phyloP scores from a whole-genome alignment of 768 basidiomycete genomes.

The Mycena epipterygia region DNA sequence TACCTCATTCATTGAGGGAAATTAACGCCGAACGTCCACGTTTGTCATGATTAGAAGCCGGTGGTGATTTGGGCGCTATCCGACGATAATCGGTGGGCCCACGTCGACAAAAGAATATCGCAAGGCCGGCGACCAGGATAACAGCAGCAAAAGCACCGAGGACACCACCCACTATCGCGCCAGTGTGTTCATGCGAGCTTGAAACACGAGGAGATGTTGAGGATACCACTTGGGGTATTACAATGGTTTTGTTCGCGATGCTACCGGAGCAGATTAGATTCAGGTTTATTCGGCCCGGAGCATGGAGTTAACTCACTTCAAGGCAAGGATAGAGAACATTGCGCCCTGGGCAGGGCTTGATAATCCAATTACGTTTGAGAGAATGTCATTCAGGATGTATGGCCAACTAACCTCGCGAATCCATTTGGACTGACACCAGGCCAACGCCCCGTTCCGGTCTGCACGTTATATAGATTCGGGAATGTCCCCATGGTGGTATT shows the following conservation, averaged over 20 bases:
- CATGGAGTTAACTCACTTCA: slow-evolving; percentile 43
- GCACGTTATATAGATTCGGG: slow-evolving; percentile 42
- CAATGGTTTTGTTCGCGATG: slow-evolving; percentile 28
- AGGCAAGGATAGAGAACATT: slow-evolving; percentile 44
- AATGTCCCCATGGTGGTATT: slow-evolving; percentile 36
- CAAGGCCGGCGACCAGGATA: too few species aligned
- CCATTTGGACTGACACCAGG: slow-evolving; percentile 26
- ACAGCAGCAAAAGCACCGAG: too few species aligned
- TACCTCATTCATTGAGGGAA: background rate
- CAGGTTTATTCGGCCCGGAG: background rate
- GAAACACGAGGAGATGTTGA: background rate
- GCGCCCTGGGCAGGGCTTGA: slow-evolving; percentile 51
- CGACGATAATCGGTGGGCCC: background rate
- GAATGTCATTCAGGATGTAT: background rate
- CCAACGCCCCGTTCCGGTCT: slow-evolving; percentile 33
- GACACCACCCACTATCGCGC: slow-evolving; percentile 34
- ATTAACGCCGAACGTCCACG: background rate
- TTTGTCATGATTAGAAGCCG: background rate
- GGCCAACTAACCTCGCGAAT: slow-evolving; percentile 31
- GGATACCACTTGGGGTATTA: background rate
- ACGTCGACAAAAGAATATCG: too few species aligned
- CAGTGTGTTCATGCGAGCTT: background rate
- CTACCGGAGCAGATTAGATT: slow-evolving; percentile 6
- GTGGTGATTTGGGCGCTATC: background rate
- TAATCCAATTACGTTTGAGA: slow-evolving; percentile 1